Evolutionary conservation across 1,284 basidiomycete species (phyloP), one percentile per base, ranked within the genome.

Genomic region (Tylopilus sp.): DNA sequence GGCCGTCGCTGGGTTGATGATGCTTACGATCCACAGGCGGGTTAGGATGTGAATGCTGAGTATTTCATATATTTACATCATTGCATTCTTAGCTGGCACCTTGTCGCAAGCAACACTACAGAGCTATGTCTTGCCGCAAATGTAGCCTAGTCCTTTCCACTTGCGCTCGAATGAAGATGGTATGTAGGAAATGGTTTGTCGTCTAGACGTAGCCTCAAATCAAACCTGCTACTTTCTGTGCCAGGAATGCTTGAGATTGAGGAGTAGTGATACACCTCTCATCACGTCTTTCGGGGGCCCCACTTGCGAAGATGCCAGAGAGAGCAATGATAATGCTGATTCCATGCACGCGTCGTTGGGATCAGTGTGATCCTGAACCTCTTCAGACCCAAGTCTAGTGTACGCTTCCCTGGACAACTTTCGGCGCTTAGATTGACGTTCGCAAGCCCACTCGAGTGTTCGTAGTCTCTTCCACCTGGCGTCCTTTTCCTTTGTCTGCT

Each of bases 381-480:
- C 56, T 28, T 55, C 54, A 15, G 58, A 63, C 13, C 30, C 55
- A 18, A 49, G 56, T 45, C 46, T 51, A 30, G 29, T 40, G 29
- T 53, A 46, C 13, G 44, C 46, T 45, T 61, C 55, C 37, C 36
- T 55, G 42, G 46, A 52, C 37, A 59, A 41, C 54, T 55, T 68
- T 48, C 60, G 65, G 18, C 71, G 73, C 46, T 71, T 72, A 13
- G 67, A 55, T n/a, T 63, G 61, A 37, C 64, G 66, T 21, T 72
- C 66, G 52, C 75, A 76, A 11, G 75, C 75, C 75, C 74, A 76
- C 51, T 76, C 75, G n/a, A 76, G 64, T 2, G 70, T 70, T 37
- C 61, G 61, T 44, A 59, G 53, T 19, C 53, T 51, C 39, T 57
- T 67, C 49, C 54, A 51, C 30, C 3, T 49, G 40, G 41, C 4